phyloP scores from a whole-genome alignment of 768 basidiomycete species.

The Galerina marginata region DNA sequence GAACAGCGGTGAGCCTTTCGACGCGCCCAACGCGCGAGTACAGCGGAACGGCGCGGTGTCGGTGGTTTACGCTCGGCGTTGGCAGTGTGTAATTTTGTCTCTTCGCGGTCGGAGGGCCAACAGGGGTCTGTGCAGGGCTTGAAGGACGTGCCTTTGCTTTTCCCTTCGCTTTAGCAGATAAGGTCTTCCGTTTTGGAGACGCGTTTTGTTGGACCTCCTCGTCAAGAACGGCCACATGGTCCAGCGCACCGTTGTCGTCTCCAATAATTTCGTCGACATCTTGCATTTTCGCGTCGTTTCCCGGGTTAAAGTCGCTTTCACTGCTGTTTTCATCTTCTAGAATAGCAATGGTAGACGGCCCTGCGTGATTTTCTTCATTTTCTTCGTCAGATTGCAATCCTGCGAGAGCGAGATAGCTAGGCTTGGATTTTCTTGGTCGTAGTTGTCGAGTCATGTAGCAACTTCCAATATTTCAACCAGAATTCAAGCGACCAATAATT shows the following conservation, averaged over 20 bases:
- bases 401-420: constrained; percentile 51
- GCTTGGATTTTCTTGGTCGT: constrained; percentile 57
- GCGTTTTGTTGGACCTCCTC: constrained; percentile 19
- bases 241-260: constrained; percentile 27
- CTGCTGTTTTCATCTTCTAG: constrained; percentile 44
- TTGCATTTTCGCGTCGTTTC: constrained; percentile 35
- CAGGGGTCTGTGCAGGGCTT: constrained; percentile 15
- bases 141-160: constrained; percentile 35
- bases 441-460: constrained; percentile 60
- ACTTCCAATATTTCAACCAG: too few species aligned
- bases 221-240: constrained; percentile 7
- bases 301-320: constrained; percentile 63
- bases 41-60: constrained; percentile 72
- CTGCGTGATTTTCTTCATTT: constrained; percentile 35
- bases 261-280: constrained; percentile 38
- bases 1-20: constrained; percentile 61
- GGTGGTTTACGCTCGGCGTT: constrained; percentile 70
- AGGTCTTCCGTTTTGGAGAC: constrained; percentile 14
- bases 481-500: too few species aligned
- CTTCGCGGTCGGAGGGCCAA: constrained; percentile 33
- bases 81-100: constrained; percentile 65
- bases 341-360: constrained; percentile 41
- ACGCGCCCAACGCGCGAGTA: constrained; percentile 55
- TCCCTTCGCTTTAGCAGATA: constrained; percentile 29
- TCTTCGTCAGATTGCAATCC: constrained; percentile 41